These are phyloP conservation scores for Eucalyptus marginata DNA, from an alignment of 345 rosid genomes.

Conservation along the genomic window DNA sequence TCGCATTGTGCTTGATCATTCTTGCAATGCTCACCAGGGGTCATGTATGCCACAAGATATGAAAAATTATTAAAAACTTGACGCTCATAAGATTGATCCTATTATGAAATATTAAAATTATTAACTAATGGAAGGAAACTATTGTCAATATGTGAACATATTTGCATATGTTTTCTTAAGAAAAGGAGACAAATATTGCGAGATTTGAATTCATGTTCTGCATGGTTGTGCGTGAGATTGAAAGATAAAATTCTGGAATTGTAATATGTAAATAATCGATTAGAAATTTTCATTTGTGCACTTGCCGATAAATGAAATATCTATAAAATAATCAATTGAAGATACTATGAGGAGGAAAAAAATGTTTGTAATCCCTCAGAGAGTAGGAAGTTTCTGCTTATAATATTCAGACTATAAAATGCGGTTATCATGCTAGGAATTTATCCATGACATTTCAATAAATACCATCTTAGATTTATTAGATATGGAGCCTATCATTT, in stretches of 20 bases:
- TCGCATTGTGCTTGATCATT: neutral
- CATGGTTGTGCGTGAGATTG: neutral
- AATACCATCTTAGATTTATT: neutral
- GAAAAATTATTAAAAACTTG: neutral
- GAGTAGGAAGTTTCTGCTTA: neutral
- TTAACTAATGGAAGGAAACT: neutral
- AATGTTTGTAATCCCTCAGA: neutral
- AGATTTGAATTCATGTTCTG: neutral
- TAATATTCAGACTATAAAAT: neutral
- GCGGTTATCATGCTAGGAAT: neutral
- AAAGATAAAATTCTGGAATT: neutral
- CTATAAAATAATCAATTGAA: neutral
- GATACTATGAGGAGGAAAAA: neutral
- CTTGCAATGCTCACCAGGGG: neutral
- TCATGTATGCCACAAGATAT: neutral
- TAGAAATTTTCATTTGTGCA: neutral
- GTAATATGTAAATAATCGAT: neutral
- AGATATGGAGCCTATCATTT: neutral
- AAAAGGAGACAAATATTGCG: neutral
- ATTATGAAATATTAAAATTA: no score
- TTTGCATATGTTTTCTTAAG: neutral
- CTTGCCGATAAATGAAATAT: neutral
- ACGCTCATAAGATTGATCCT: neutral
- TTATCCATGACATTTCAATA: neutral
- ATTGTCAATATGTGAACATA: neutral